These are phyloP conservation scores for Neoboletus magnificus DNA, from an alignment of 768 basidiomycete genomes.

Conservation along the genomic window DNA sequence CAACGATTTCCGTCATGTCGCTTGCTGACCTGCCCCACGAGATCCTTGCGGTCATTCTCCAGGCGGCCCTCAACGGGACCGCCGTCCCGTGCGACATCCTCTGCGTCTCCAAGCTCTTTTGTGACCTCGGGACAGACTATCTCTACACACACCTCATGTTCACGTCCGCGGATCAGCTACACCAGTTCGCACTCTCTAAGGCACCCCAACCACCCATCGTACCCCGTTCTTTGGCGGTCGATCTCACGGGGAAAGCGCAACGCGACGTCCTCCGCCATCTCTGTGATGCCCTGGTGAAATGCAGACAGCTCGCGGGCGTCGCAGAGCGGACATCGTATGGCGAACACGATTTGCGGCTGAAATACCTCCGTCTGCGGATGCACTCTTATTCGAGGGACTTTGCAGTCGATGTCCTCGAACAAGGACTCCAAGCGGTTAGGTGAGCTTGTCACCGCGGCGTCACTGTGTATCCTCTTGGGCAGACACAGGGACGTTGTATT, in stretches of 20 bases:
- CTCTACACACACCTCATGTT: constrained; percentile 30
- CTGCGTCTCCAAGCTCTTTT: constrained; percentile 20
- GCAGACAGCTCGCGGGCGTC: constrained; percentile 6
- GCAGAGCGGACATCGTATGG: not conserved
- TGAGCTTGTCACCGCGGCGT: constrained; percentile 20
- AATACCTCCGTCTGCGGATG: constrained; percentile 35
- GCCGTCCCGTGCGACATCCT: constrained; percentile 23
- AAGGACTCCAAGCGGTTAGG: constrained; percentile 36
- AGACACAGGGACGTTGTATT: not conserved
- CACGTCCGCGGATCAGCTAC: constrained; percentile 20
- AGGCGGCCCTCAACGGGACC: constrained; percentile 9
- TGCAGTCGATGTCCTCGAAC: constrained; percentile 28
- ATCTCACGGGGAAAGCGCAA: constrained; percentile 30
- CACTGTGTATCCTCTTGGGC: not conserved
- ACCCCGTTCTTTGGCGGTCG: constrained; percentile 28
- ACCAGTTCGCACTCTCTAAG: constrained; percentile 11
- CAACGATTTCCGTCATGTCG: constrained; percentile 1
- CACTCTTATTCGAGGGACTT: constrained; percentile 37
- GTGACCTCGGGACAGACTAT: constrained; percentile 14
- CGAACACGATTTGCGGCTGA: constrained; percentile 18
- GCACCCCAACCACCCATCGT: constrained; percentile 14
- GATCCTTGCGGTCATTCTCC: constrained; percentile 18
- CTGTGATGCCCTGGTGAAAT: constrained; percentile 25
- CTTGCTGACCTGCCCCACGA: constrained; percentile 23
- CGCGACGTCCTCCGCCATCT: constrained; percentile 28